A percentile compares a stretch with the other conserved stretches of the same genome.
Conservation (phyloP, 148 eudicot species). For the Rhododendron ferrugineum region DNA sequence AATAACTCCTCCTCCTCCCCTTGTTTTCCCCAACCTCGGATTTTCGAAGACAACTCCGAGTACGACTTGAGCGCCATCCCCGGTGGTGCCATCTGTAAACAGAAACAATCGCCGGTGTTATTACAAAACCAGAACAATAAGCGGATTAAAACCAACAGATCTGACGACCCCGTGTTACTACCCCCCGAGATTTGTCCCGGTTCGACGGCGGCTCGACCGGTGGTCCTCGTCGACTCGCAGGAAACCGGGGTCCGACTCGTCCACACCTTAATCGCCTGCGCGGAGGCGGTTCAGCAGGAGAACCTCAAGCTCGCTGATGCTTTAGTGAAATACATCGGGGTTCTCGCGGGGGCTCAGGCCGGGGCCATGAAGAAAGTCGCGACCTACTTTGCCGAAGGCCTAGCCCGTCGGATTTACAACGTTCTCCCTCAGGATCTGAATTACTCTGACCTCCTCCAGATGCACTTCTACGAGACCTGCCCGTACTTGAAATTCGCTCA, state of each 20-base stretch:
- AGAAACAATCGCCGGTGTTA: neutral
- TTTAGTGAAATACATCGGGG: constrained; percentile 59
- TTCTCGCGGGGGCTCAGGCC: constrained; percentile 59
- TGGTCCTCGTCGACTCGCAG: constrained; percentile 65
- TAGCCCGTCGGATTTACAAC: constrained; percentile 68
- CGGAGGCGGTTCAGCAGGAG: constrained; percentile 61
- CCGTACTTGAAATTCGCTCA: constrained; percentile 91
- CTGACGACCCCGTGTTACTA: constrained; percentile 5
- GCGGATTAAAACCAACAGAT: constrained; percentile 18
- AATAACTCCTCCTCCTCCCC: constrained; percentile 2
- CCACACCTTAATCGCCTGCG: constrained; percentile 85
- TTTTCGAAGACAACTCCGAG: constrained; percentile 41
- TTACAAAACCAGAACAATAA: neutral
- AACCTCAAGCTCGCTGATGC: constrained; percentile 59
- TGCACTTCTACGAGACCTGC: constrained; percentile 78
- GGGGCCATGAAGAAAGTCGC: constrained; percentile 92
- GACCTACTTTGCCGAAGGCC: constrained; percentile 73
- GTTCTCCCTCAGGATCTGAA: constrained; percentile 41
- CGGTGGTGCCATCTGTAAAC: constrained; percentile 56
- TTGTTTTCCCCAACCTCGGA: neutral
- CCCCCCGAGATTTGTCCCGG: constrained; percentile 7
- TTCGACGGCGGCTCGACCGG: constrained; percentile 19
- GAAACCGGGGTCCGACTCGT: constrained; percentile 78
- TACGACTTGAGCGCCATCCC: constrained; percentile 80
- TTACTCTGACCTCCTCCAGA: constrained; percentile 51